These are phyloP conservation scores for Colletotrichum truncatum DNA, from an alignment of 2,329 filamentous ascomycete species.

Conservation along the genomic window DNA sequence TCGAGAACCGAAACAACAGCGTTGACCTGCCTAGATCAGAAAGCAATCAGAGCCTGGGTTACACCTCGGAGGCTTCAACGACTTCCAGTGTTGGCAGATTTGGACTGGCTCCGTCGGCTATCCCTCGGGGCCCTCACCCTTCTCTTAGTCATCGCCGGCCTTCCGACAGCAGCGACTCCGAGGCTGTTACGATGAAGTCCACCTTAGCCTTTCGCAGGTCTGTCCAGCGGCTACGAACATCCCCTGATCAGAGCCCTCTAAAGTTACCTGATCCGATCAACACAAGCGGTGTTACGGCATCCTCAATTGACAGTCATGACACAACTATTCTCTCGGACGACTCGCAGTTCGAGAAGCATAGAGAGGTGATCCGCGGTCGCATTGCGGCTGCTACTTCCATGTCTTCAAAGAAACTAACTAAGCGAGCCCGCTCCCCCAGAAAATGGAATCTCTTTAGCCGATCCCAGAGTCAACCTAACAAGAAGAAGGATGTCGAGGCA, in stretches of 20 bases:
- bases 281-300: conserved; percentile 51
- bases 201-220: conserved; percentile 66
- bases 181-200: conserved; percentile 55
- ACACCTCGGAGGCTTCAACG: conserved; percentile 50
- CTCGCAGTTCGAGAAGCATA: conserved; percentile 54
- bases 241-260: conserved; percentile 51
- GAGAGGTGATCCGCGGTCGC: conserved; percentile 43
- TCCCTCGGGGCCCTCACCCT: conserved; percentile 48
- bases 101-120: conserved; percentile 64
- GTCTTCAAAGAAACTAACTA: conserved; percentile 63
- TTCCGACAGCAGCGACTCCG: conserved; percentile 67
- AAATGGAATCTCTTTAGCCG: conserved; percentile 73
- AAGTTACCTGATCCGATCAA: conserved; percentile 64
- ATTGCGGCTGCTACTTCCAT: conserved; percentile 37
- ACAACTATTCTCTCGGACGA: conserved; percentile 67
- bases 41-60: conserved; percentile 57
- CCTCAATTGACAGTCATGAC: conserved; percentile 65
- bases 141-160: conserved; percentile 49
- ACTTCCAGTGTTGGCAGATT: conserved; percentile 50
- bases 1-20: conserved; percentile 67
- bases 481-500: conserved; percentile 48
- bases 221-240: conserved; percentile 58
- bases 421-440: conserved; percentile 62
- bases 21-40: conserved; percentile 58
- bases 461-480: conserved; percentile 53